Evolutionary conservation across 345 rosid species (phyloP), one percentile per base, ranked within the genome.

Genomic region (Aquilaria yunnanensis): DNA sequence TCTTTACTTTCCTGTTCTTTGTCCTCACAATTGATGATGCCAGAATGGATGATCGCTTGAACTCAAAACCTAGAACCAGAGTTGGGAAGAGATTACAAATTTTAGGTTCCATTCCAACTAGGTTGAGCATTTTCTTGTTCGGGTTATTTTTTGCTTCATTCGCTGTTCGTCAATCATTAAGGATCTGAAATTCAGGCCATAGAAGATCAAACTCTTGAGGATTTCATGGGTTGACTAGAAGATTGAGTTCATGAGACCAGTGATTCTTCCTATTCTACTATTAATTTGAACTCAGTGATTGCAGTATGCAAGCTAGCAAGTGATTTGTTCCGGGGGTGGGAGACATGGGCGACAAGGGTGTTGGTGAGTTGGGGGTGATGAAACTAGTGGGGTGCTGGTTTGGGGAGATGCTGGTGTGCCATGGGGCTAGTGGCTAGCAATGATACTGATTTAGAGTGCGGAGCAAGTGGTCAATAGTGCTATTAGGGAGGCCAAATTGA

Each of bases 211-310:
- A 0, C 32, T 91, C 48, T 52, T 91, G 56, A 80, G 62, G 14
- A 81, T 86, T 32, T 84, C 83, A 9, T 86, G 86, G 93, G 89
- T 88, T 6, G 97, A 91, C 67, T 91, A 96, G 97, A 91, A 88
- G 68, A 67, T 68, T 9, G 97, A 96, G 55, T 88, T 91, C 67
- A 45, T 88, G 2, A 72, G 85, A n/a, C 96, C 86, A 0, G 93
- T 96, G 3, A 78, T 91, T 47, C 97, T 96, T 30, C 97, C 88
- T 72, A 91, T 91, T 62, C 96, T 93, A 0, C 63, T 91, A 23
- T 91, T 93, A 7, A 60, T 88, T 61, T 91, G 4, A 91, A 91
- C 61, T 91, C 96, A 0, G 97, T 91, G 48, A 88, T 91, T 10
- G 96, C 96, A 0, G 91, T 91, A 32, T 91, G 96, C 47, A 91